Conservation (phyloP, 371 early-diverging fungal genomes). For the Haplosporangium sp. region DNA sequence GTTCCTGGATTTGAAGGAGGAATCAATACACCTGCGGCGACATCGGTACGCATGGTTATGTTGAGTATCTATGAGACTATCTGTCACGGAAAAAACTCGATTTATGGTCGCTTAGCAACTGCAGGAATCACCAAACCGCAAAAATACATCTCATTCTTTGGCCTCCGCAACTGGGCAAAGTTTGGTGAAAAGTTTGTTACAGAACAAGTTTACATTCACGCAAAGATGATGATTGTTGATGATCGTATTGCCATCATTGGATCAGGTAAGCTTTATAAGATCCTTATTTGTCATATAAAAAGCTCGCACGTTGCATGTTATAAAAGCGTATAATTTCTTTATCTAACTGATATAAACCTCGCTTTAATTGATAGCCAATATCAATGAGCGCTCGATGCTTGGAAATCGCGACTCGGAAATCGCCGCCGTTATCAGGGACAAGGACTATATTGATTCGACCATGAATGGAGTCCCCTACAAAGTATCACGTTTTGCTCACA, state of each 20-base stretch:
- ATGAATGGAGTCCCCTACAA: slow-evolving; percentile 82
- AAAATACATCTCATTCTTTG: slow-evolving; percentile 85
- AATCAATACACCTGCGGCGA: slow-evolving; percentile 80
- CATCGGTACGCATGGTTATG: slow-evolving; percentile 84
- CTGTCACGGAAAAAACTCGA: slow-evolving; percentile 81
- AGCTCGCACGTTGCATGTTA: no score
- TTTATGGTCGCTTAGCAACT: slow-evolving; percentile 71
- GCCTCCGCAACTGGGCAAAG: slow-evolving; percentile 74
- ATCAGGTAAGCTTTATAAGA: slow-evolving; percentile 61
- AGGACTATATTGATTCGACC: slow-evolving; percentile 71
- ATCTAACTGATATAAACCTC: neutral
- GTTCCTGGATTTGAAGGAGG: slow-evolving; percentile 94
- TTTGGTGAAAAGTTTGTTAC: slow-evolving; percentile 70
- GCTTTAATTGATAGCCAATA: slow-evolving; percentile 69
- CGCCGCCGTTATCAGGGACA: slow-evolving; percentile 85
- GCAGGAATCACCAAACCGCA: slow-evolving; percentile 76
- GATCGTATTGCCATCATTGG: slow-evolving; percentile 88
- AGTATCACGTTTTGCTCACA: slow-evolving; percentile 82
- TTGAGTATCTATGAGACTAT: slow-evolving; percentile 88
- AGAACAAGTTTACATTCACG: slow-evolving; percentile 92
- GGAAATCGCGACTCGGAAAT: slow-evolving; percentile 95
- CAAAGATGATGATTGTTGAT: slow-evolving; percentile 94
- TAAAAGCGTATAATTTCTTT: no score
- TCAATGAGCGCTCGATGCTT: slow-evolving; percentile 91
- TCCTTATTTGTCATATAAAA: no score